Evolutionary conservation across 225 moss, liverwort and hornwort species (phyloP), one percentile per base, ranked within the genome.

Genomic region (Sphagnum tenellum): DNA sequence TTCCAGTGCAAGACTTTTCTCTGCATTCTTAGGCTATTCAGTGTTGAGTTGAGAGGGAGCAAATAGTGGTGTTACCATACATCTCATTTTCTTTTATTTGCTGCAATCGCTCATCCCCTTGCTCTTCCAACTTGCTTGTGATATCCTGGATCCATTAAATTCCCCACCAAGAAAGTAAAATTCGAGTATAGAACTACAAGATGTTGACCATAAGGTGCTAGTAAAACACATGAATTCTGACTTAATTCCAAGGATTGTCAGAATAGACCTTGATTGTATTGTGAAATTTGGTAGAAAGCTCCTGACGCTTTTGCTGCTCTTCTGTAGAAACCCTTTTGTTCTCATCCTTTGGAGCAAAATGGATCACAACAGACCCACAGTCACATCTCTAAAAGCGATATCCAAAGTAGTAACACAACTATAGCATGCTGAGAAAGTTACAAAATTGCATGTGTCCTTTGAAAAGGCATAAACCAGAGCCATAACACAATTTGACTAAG

Each of bases 1-100:
- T 29, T 29, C 29, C 29, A 0, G 29, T 29, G 29, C 29, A 29
- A 29, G 29, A 29, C 29, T 29, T 29, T 29, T 29, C 29, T 29
- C 29, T 29, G 29, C 29, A 29, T 29, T 29, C 29, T 29, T 29
- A 1, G 29, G 29, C 1, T 29, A 29, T 29, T 29, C 29, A 29
- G 29, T 29, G 29, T 29, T 29, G 29, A 29, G 29, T 29, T 29
- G 29, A 29, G 29, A 29, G 29, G 29, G 0, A 29, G 29, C n/a
- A 29, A 29, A 29, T 29, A 29, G 29, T 29, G 29, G 29, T 29
- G 29, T 29, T 29, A 29, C 29, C 84, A 60, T 82, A 95, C 94
- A 95, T 75, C 70, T 95, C 91, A 78, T 95, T 95, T 71, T 95
- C 92, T 81, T 92, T 89, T 59, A 89, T 72, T 78, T 95, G 94